These are phyloP conservation scores for Polymyxa betae DNA, from an alignment of 208 protist genomes.

Conservation along the genomic window DNA sequence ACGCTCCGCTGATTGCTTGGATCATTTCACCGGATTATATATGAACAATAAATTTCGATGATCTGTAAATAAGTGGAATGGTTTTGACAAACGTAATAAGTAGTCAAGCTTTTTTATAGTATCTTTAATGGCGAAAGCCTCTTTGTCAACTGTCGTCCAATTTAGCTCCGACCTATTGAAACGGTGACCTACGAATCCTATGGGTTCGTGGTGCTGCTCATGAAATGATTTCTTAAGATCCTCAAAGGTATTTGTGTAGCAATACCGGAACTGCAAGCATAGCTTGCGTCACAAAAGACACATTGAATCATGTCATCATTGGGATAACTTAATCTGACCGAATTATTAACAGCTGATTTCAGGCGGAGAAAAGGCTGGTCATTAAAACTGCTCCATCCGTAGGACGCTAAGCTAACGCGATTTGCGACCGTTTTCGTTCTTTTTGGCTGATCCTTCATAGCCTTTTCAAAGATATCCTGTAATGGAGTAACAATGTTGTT, in stretches of 20 bases:
- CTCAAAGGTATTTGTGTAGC: slow-evolving; percentile 15
- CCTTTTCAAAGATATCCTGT: background rate
- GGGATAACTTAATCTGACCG: background rate
- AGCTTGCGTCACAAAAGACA: background rate
- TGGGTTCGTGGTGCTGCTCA: background rate
- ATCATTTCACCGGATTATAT: background rate
- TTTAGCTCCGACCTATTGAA: background rate
- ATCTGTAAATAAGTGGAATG: slow-evolving; percentile 18
- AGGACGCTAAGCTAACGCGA: background rate
- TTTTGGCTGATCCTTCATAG: slow-evolving; percentile 11
- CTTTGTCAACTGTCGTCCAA: slow-evolving; percentile 25
- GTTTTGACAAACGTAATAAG: background rate
- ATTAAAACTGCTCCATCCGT: background rate
- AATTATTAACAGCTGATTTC: background rate
- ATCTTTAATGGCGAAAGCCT: background rate
- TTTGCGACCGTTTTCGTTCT: background rate
- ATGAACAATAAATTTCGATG: slow-evolving; percentile 35
- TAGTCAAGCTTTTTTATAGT: background rate
- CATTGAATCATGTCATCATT: background rate
- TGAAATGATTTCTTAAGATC: background rate
- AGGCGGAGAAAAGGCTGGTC: background rate
- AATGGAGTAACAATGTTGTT: background rate
- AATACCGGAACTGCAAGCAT: background rate
- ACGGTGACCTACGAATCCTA: background rate
- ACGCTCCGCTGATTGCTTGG: background rate